Conservation (phyloP, 768 basidiomycete species). For the Galerina sulciceps region DNA sequence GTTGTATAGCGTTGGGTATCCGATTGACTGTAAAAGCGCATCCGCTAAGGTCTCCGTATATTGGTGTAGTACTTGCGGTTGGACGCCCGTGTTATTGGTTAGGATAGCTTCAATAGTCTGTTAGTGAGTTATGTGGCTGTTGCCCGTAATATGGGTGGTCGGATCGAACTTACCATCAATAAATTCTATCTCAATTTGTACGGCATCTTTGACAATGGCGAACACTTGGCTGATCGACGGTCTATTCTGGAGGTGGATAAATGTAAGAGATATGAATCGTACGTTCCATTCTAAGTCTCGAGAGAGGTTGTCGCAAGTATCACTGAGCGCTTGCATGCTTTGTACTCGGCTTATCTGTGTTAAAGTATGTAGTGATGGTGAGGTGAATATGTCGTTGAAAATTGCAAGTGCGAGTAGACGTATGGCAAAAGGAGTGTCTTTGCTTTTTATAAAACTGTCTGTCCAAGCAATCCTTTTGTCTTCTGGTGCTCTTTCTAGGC, state of each 20-base stretch:
- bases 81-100: no score
- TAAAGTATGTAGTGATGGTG: constrained; percentile 62
- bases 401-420: constrained; percentile 55
- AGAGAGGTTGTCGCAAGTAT: constrained; percentile 82
- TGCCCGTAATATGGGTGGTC: no score
- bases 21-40: no score
- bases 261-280: constrained; percentile 79
- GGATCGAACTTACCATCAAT: neutral
- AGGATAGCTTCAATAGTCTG: no score
- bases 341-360: constrained; percentile 85
- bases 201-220: neutral
- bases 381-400: constrained; percentile 86
- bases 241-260: constrained; percentile 21
- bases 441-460: no score
- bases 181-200: constrained; percentile 3
- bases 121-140: no score
- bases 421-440: no score
- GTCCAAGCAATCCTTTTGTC: no score
- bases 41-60: no score
- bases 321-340: constrained; percentile 73
- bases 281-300: constrained; percentile 86
- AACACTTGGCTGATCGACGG: neutral
- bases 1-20: no score
- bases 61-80: no score
- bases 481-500: no score